phyloP scores from a whole-genome alignment of 1,139 yeast species.

The Yamadazyma triangularis region DNA sequence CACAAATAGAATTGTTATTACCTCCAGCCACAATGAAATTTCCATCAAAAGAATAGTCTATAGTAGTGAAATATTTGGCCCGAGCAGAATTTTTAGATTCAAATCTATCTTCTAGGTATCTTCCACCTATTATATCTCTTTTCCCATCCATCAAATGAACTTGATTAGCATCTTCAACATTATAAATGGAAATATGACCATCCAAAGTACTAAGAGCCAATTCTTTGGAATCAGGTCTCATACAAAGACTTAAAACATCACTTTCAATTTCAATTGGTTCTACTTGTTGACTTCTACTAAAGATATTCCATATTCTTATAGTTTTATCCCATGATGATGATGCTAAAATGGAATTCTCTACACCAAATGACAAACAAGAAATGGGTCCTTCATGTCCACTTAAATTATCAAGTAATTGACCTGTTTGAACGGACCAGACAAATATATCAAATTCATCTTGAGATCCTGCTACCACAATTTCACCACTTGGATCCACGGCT shows the following conservation, averaged over 20 bases:
- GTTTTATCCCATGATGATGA: constrained; percentile 98
- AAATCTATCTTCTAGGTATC: constrained; percentile 79
- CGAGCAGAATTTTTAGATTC: constrained; percentile 76
- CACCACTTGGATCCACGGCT: constrained; percentile 98
- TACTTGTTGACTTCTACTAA: constrained; percentile 77
- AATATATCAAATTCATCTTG: constrained; percentile 85
- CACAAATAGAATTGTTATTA: constrained; percentile 82
- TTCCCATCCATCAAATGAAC: constrained; percentile 81
- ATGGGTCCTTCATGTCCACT: constrained; percentile 97
- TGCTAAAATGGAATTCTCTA: constrained; percentile 73
- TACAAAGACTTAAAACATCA: constrained; percentile 79
- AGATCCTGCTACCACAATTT: constrained; percentile 93
- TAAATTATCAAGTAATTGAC: constrained; percentile 80
- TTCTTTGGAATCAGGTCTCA: constrained; percentile 91
- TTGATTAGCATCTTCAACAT: constrained; percentile 77
- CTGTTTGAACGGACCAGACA: constrained; percentile 97
- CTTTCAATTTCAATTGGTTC: constrained; percentile 86
- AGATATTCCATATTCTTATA: constrained; percentile 87
- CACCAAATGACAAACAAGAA: constrained; percentile 81
- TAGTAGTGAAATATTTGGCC: constrained; percentile 76
- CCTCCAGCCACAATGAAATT: constrained; percentile 87
- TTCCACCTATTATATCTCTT: constrained; percentile 82
- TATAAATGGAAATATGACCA: constrained; percentile 83
- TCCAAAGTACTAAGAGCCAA: constrained; percentile 85
- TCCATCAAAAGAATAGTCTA: constrained; percentile 89